phyloP scores from a whole-genome alignment of 768 basidiomycete species.

The Artomyces pyxidatus region DNA sequence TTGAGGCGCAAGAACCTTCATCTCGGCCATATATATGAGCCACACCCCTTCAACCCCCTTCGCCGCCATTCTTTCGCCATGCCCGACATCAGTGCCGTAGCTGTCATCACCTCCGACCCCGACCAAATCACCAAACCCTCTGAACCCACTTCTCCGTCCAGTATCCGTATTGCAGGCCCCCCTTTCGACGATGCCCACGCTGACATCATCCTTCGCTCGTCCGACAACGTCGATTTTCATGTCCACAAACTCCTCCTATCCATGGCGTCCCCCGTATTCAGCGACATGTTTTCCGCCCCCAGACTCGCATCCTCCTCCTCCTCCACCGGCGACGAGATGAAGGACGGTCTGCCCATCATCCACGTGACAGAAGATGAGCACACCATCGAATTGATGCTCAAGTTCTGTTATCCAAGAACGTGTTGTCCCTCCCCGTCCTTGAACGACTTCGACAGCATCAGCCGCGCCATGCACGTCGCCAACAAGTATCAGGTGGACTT shows the following conservation, averaged over 20 bases:
- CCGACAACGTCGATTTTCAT: not conserved
- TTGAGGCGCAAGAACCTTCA: not conserved
- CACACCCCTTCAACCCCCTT: no score
- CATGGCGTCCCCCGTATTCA: not conserved
- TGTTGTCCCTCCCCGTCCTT: not conserved
- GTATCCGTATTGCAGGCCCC: not conserved
- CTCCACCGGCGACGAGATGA: not conserved
- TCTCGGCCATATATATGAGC: no score
- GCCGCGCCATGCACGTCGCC: not conserved
- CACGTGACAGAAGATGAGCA: not conserved
- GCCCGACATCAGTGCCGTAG: no score
- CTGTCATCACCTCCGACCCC: not conserved
- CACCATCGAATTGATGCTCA: not conserved
- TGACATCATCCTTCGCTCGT: not conserved
- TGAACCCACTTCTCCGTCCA: not conserved
- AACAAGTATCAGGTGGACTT: not conserved
- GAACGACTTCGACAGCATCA: not conserved
- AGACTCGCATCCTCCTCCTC: not conserved
- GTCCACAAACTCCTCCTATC: not conserved
- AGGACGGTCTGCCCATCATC: not conserved
- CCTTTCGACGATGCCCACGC: not conserved
- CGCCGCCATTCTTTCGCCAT: no score
- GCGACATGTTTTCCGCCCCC: not conserved
- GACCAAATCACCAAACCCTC: not conserved
- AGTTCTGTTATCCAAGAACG: not conserved